Base-by-base conservation (phyloP, 768 basidiomycete genomes). In the Auriculariales sp. region DNA sequence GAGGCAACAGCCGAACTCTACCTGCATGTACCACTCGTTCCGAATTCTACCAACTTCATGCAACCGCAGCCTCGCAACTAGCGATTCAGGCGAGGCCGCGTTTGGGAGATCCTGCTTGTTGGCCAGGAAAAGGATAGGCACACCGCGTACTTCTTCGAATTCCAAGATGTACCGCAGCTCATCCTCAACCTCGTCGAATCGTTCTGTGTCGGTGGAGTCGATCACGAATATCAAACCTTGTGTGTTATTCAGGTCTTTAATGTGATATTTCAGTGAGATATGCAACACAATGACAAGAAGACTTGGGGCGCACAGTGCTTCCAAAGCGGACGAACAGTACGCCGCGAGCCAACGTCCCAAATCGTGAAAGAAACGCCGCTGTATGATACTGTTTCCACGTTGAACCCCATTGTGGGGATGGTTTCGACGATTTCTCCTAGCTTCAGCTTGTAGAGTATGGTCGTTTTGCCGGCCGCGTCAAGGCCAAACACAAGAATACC, bases 21-120 rank as follows among this genome's bases (percentile, higher is more conserved):
- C 88, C 79, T 91, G 88, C 57, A 97, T 93, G 67, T 88, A 94
- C 95, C 95, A 99, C 54, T 86, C 89, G 70, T 94, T 75, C 65
- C 92, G 83, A 60, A 99, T 81, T 47, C 89, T 87, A n/a, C n/a
- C n/a, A n/a, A n/a, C n/a, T n/a, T n/a, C n/a, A 64, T 98, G 94
- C 47, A 99, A 85, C 54, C 95, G 93, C 59, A 99, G 90, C 69
- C 98, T 98, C 71, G 98, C 95, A 52, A 95, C 98, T 62, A 99
- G 94, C 69, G 98, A 94, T 55, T 92, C 87, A 34, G 94, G 92
- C 63, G 91, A 93, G 92, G 95, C 95, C 56, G 94, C 95, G 64
- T 99, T 98, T 56, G 95, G 95, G 63, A 99, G 71, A 80, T 99
- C 95, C 71, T 99, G 95, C 74, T 99, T 99, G 81, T 99, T 99